phyloP scores from a whole-genome alignment of 1,284 basidiomycete species.

The Somion occarium region DNA sequence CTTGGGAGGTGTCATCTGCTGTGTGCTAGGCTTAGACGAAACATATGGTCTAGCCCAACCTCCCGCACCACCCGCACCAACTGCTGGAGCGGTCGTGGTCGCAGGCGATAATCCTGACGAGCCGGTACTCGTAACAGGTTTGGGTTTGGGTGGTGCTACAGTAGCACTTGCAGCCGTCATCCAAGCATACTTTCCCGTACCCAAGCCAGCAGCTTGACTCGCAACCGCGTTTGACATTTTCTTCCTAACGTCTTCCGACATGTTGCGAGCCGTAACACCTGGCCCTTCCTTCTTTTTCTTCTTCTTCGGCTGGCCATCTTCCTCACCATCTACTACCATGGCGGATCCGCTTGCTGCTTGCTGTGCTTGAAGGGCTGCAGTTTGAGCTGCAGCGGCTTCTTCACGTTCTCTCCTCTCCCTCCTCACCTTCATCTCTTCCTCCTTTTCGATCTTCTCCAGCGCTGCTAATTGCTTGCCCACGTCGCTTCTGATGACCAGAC shows the following conservation, averaged over 20 bases:
- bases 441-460: conserved; percentile 72
- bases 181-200: conserved; percentile 76
- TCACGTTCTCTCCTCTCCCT: conserved; percentile 71
- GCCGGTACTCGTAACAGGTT: conserved; percentile 23
- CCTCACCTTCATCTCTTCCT: conserved; percentile 72
- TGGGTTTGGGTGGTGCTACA: conserved; percentile 44
- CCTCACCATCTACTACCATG: conserved; percentile 32
- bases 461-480: conserved; percentile 69
- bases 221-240: conserved; percentile 86
- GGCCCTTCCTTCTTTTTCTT: conserved; percentile 83
- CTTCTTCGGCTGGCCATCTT: conserved; percentile 61
- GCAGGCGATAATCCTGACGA: conserved; percentile 22
- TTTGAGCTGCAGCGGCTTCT: conserved; percentile 62
- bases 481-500: conserved; percentile 66
- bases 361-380: conserved; percentile 56
- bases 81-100: conserved; percentile 28
- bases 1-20: conserved; percentile 32
- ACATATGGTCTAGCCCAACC: conserved; percentile 69
- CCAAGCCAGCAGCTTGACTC: conserved; percentile 78
- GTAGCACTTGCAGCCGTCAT: conserved; percentile 58
- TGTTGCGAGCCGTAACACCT: conserved; percentile 77
- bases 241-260: conserved; percentile 85
- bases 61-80: conserved; percentile 30
- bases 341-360: conserved; percentile 38
- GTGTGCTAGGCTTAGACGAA: conserved; percentile 38